These are phyloP conservation scores for Salisapilia sapeloensis DNA, from an alignment of 352 stramenopile species.

Conservation along the genomic window DNA sequence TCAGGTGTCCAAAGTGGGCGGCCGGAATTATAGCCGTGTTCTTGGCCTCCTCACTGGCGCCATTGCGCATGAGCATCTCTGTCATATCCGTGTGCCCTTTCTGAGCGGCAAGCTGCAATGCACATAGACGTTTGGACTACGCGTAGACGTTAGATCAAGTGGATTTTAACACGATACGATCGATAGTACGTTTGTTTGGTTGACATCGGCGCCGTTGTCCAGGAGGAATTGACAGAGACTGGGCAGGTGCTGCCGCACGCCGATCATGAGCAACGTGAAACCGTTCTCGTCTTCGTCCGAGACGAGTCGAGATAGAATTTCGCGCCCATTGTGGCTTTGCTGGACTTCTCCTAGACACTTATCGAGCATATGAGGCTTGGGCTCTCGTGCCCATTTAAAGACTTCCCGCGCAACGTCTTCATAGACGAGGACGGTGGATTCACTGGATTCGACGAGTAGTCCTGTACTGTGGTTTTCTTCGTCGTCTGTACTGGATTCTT, in stretches of 20 bases:
- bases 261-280: slow-evolving; percentile 71
- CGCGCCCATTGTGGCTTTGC: slow-evolving; percentile 19
- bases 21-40: slow-evolving; percentile 76
- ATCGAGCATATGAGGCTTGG: slow-evolving; percentile 24
- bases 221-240: slow-evolving; percentile 40
- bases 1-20: slow-evolving; percentile 67
- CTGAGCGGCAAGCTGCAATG: slow-evolving; percentile 62
- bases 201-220: slow-evolving; percentile 58
- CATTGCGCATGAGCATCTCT: slow-evolving; percentile 40
- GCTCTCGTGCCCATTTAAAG: slow-evolving; percentile 40
- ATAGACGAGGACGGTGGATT: no score
- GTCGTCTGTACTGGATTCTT: slow-evolving; percentile 63
- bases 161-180: slow-evolving; percentile 1
- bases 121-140: slow-evolving; percentile 65
- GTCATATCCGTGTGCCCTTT: slow-evolving; percentile 63
- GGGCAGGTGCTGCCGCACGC: slow-evolving; percentile 41
- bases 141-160: not conserved
- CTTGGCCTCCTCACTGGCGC: slow-evolving; percentile 64
- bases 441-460: slow-evolving; percentile 16
- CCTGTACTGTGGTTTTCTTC: slow-evolving; percentile 32
- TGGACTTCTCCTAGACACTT: slow-evolving; percentile 44
- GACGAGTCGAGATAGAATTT: slow-evolving; percentile 31
- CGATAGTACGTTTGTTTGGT: slow-evolving; percentile 48
- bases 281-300: slow-evolving; percentile 58
- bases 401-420: slow-evolving; percentile 38